These are phyloP conservation scores for Xanthoconium stramineum DNA, from an alignment of 768 basidiomycete species.

Conservation along the genomic window DNA sequence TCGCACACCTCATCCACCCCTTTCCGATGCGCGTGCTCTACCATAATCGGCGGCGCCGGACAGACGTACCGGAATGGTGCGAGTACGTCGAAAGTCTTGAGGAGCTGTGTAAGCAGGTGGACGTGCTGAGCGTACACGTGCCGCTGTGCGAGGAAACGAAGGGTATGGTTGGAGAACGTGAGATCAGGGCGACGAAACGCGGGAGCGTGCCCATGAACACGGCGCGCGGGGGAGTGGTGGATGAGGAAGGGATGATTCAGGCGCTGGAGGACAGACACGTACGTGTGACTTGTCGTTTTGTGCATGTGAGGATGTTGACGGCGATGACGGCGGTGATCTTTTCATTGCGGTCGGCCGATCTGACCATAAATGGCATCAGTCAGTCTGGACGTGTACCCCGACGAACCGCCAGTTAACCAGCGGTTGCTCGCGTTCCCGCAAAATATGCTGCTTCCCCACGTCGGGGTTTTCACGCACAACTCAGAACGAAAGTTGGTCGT, in stretches of 20 bases:
- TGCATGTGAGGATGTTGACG: neutral
- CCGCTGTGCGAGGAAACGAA: constrained; percentile 74
- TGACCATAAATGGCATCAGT: constrained; percentile 32
- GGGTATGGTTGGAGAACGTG: constrained; percentile 67
- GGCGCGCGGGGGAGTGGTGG: constrained; percentile 83
- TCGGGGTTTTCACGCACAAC: constrained; percentile 84
- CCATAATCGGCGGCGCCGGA: constrained; percentile 56
- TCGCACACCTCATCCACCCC: constrained; percentile 68
- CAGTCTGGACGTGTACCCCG: constrained; percentile 83
- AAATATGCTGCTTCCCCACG: constrained; percentile 82
- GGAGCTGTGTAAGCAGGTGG: constrained; percentile 63
- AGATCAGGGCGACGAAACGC: constrained; percentile 73
- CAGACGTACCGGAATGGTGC: constrained; percentile 65
- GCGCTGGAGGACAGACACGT: constrained; percentile 91
- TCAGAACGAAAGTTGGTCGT: constrained; percentile 81
- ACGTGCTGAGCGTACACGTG: constrained; percentile 85
- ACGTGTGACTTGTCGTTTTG: constrained; percentile 28
- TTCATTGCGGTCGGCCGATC: no score
- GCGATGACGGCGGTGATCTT: neutral
- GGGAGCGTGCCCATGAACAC: constrained; percentile 83
- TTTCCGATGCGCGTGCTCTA: constrained; percentile 93
- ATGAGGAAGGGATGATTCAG: constrained; percentile 81
- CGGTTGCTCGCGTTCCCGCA: constrained; percentile 75
- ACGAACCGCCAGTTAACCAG: constrained; percentile 80
- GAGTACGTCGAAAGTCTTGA: constrained; percentile 70